Evolutionary conservation across 2,329 filamentous ascomycete genomes (phyloP).

Genomic region (Aspergillus eucalypticola): DNA sequence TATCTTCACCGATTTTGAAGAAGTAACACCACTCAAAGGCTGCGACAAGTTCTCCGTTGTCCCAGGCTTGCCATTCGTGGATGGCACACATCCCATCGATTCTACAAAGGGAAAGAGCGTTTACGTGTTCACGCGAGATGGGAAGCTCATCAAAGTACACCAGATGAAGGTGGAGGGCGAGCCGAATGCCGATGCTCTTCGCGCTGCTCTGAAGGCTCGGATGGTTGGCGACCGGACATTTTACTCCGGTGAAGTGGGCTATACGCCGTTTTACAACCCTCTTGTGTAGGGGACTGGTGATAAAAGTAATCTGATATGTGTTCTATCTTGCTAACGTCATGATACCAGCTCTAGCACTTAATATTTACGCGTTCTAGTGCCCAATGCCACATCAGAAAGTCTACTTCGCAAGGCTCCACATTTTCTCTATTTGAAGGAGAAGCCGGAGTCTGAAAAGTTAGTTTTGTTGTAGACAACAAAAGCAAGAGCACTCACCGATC

Average conservation of each 20-base stretch:
- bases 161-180: constrained; percentile 45
- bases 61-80: constrained; percentile 41
- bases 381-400: not conserved
- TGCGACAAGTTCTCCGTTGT: constrained; percentile 29
- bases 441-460: constrained; percentile 36
- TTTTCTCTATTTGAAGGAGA: constrained; percentile 23
- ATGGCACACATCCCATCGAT: constrained; percentile 28
- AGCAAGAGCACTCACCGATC: constrained; percentile 37
- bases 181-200: constrained; percentile 35
- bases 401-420: not conserved
- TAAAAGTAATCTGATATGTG: not conserved
- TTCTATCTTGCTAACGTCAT: constrained; percentile 19
- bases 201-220: constrained; percentile 42
- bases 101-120: constrained; percentile 31
- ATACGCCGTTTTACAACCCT: constrained; percentile 37
- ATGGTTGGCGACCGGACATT: constrained; percentile 37
- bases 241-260: constrained; percentile 24
- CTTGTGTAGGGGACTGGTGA: constrained; percentile 26
- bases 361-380: not conserved
- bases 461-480: not conserved
- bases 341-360: constrained; percentile 19
- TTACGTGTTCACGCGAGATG: constrained; percentile 41
- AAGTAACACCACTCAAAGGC: constrained; percentile 29
- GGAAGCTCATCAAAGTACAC: constrained; percentile 37
- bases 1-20: constrained; percentile 41